Evolutionary conservation across 2,329 filamentous ascomycete species (phyloP).

Genomic region (Aspergillus alliaceus): DNA sequence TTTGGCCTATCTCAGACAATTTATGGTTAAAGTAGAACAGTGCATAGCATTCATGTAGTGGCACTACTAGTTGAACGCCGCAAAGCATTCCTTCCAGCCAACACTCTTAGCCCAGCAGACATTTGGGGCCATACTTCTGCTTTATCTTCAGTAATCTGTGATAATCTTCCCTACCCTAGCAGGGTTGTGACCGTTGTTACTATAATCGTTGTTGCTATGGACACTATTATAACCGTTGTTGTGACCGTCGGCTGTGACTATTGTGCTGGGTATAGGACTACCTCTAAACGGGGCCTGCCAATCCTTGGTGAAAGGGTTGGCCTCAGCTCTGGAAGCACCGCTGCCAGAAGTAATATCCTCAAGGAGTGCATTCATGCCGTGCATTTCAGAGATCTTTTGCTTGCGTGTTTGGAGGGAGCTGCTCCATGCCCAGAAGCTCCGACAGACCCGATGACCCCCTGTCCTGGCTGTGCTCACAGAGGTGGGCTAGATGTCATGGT

Average conservation of each 20-base stretch:
- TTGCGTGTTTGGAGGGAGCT: conserved; percentile 8
- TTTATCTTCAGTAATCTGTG: conserved; percentile 15
- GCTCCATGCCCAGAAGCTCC: conserved; percentile 16
- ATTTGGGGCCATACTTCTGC: conserved; percentile 19
- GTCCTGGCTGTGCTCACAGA: conserved; percentile 20
- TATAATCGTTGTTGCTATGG: no score
- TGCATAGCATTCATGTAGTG: no score
- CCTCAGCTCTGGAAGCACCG: conserved; percentile 19
- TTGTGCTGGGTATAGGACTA: no score
- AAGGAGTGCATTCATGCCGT: conserved; percentile 12
- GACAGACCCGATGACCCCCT: conserved; percentile 16
- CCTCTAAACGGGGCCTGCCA: no score
- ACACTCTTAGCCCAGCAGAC: conserved; percentile 18
- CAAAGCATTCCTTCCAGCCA: conserved; percentile 17
- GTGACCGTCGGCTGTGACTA: no score
- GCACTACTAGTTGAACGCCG: conserved; percentile 3
- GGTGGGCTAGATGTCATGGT: conserved; percentile 14
- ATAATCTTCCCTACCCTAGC: conserved; percentile 19
- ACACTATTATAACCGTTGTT: no score
- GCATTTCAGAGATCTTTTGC: conserved; percentile 9
- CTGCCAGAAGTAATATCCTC: conserved; percentile 16
- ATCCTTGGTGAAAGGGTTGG: conserved; percentile 16
- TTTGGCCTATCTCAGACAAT: no score
- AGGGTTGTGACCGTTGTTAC: no score
- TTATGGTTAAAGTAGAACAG: no score